Evolutionary conservation across 371 early-diverging fungal genomes (phyloP).

Genomic region (Apophysomyces sp.): DNA sequence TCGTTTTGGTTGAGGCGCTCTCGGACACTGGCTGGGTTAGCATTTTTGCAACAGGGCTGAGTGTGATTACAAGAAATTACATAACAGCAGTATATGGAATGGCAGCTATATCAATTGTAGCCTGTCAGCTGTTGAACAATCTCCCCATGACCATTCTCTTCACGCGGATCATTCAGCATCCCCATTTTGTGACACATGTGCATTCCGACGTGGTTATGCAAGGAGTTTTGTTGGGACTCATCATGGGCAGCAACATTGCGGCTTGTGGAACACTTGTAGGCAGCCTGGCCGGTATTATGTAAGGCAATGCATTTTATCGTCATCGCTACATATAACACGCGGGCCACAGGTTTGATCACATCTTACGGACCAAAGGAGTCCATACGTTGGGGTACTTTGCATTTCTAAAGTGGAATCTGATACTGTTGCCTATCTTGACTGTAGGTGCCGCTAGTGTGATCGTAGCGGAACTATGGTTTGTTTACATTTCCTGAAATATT

Average conservation of each 20-base stretch:
- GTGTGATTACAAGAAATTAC: constrained; percentile 53
- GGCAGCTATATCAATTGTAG: constrained; percentile 61
- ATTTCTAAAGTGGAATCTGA: constrained; percentile 64
- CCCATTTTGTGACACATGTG: constrained; percentile 49
- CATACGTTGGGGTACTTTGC: constrained; percentile 52
- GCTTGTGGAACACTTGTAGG: constrained; percentile 76
- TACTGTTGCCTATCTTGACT: constrained; percentile 59
- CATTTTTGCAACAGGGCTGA: constrained; percentile 61
- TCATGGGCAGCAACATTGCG: constrained; percentile 77
- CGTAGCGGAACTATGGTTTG: constrained; percentile 50
- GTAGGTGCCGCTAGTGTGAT: constrained; percentile 47
- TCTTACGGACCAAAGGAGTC: constrained; percentile 58
- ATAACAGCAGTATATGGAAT: constrained; percentile 63
- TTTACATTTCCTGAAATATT: constrained; percentile 9
- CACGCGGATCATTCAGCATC: constrained; percentile 68
- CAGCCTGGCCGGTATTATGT: constrained; percentile 83
- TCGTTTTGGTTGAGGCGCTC: constrained; percentile 75
- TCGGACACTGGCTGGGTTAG: constrained; percentile 67
- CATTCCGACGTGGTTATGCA: constrained; percentile 36
- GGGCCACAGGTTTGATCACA: constrained; percentile 54
- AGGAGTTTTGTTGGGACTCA: constrained; percentile 67
- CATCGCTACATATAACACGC: background rate
- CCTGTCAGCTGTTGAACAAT: constrained; percentile 81
- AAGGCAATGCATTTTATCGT: constrained; percentile 20
- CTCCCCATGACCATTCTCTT: constrained; percentile 85